These are phyloP conservation scores for Geotrichum phurueaensis DNA, from an alignment of 1,139 yeast species.

Conservation along the genomic window DNA sequence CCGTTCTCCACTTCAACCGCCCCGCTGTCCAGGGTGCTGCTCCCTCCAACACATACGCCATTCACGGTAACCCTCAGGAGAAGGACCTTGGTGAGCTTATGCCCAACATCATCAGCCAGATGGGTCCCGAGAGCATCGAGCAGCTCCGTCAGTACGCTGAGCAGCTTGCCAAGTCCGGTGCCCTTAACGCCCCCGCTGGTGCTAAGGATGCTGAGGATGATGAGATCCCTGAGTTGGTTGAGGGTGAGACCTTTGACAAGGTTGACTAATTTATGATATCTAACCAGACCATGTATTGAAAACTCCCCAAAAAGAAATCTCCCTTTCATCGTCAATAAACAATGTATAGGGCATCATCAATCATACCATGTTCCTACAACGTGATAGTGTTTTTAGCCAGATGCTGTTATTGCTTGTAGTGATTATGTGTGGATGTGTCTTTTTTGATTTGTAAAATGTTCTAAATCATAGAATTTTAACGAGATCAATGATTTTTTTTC, in stretches of 20 bases:
- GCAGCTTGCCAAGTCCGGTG: constrained; percentile 60
- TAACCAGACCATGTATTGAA: not conserved
- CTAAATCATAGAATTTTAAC: not conserved
- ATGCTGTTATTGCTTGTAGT: not conserved
- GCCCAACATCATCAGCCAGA: constrained; percentile 92
- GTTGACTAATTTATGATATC: constrained; percentile 11
- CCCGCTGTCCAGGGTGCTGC: constrained; percentile 93
- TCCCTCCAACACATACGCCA: constrained; percentile 85
- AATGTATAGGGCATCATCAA: not conserved
- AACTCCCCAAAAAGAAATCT: not conserved
- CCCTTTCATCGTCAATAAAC: not conserved
- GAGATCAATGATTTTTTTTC: not conserved
- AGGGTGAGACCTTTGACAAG: constrained; percentile 91
- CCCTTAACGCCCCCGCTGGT: constrained; percentile 44
- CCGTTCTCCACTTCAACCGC: constrained; percentile 90
- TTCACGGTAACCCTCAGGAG: constrained; percentile 93
- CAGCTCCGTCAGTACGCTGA: constrained; percentile 87
- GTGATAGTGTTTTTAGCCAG: not conserved
- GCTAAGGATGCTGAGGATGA: constrained; percentile 50
- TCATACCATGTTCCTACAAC: not conserved
- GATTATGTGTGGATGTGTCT: not conserved
- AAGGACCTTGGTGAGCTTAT: constrained; percentile 88
- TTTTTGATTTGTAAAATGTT: not conserved
- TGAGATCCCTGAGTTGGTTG: constrained; percentile 86
- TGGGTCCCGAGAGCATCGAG: constrained; percentile 93